phyloP scores from a whole-genome alignment of 2,329 filamentous ascomycete species.

The Venturia pyrina region DNA sequence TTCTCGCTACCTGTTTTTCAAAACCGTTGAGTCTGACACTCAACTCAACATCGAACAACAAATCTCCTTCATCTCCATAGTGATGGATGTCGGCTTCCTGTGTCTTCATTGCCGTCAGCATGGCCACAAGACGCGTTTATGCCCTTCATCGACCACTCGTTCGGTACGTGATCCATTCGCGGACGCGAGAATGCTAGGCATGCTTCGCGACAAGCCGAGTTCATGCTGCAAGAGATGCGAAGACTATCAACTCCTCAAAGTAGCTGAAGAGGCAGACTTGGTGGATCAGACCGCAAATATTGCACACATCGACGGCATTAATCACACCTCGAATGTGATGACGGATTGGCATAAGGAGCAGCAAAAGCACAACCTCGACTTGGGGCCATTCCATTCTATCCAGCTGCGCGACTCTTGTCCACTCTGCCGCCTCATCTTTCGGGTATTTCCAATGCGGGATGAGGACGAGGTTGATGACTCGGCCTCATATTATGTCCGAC shows the following conservation, averaged over 20 bases:
- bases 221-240: conserved; percentile 3
- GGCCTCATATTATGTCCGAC: not conserved
- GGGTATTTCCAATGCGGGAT: not conserved
- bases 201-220: not conserved
- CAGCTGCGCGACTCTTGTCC: not conserved
- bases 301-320: not conserved
- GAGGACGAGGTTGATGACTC: not conserved
- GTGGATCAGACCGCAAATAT: not conserved
- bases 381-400: not conserved
- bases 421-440: conserved; percentile 6
- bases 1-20: not conserved
- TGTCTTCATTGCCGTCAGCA: not conserved
- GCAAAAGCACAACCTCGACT: conserved; percentile 7
- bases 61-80: not conserved
- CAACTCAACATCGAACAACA: not conserved
- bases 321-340: not conserved
- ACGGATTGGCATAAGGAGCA: not conserved
- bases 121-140: not conserved
- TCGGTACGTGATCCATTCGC: not conserved
- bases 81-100: not conserved
- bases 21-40: not conserved
- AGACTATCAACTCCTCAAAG: not conserved
- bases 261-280: not conserved
- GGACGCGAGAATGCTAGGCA: not conserved
- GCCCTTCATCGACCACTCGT: not conserved